phyloP scores from a whole-genome alignment of 345 rosid genomes.

The Pugionium cornutum region DNA sequence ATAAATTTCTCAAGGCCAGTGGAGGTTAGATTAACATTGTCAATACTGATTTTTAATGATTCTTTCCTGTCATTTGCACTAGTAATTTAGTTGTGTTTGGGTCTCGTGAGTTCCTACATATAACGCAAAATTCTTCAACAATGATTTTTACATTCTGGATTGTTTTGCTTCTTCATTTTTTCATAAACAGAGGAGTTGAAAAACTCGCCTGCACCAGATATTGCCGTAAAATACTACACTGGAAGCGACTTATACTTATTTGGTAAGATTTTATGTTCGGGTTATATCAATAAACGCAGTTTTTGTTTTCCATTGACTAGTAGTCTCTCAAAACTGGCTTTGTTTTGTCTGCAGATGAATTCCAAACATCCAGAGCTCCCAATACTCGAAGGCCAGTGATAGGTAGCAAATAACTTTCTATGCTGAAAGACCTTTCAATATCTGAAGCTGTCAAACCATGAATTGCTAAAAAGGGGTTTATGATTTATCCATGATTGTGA shows the following conservation, averaged over 20 bases:
- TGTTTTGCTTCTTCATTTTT: conserved; percentile 7
- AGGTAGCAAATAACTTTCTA: conserved; percentile 43
- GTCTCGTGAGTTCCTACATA: neutral
- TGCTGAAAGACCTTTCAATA: neutral
- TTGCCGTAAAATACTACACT: conserved; percentile 87
- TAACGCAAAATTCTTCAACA: neutral
- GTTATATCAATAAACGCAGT: neutral
- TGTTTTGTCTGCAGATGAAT: conserved; percentile 65
- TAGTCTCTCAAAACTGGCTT: conserved; percentile 5
- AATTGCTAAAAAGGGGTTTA: neutral
- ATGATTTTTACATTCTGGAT: neutral
- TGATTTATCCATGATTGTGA: conserved; percentile 17
- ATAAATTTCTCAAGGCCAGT: conserved; percentile 80
- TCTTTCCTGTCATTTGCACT: neutral
- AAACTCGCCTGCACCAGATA: conserved; percentile 80
- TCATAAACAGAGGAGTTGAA: conserved; percentile 70
- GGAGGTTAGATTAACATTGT: conserved; percentile 61
- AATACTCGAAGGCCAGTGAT: conserved; percentile 88
- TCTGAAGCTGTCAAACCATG: neutral
- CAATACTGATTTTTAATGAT: neutral
- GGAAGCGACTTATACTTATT: conserved; percentile 87
- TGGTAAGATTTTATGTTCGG: conserved; percentile 51
- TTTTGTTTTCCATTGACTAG: neutral
- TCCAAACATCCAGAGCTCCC: conserved; percentile 87
- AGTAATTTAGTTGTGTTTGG: neutral